Conservation (phyloP, 495 filamentous ascomycete genomes). For the Trichoderma parareesei region DNA sequence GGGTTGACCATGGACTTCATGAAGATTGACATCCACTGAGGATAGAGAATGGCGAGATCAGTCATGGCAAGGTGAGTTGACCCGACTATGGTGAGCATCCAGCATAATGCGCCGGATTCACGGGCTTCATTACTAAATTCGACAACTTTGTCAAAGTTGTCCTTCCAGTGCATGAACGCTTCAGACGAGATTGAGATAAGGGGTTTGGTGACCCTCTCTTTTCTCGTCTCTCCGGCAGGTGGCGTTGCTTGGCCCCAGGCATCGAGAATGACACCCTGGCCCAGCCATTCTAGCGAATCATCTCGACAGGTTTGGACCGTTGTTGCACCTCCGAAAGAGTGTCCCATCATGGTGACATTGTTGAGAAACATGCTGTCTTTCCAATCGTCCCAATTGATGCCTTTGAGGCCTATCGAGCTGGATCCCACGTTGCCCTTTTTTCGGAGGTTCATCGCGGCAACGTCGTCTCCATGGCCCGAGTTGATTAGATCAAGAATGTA, state of each 20-base stretch:
- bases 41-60: slow-evolving; percentile 54
- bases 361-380: slow-evolving; percentile 36
- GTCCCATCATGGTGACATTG: slow-evolving; percentile 52
- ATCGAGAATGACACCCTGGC: slow-evolving; percentile 53
- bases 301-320: slow-evolving; percentile 49
- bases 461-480: slow-evolving; percentile 29
- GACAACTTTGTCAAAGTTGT: slow-evolving; percentile 45
- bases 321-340: slow-evolving; percentile 59
- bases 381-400: slow-evolving; percentile 33
- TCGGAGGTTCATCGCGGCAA: slow-evolving; percentile 39
- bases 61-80: slow-evolving; percentile 50
- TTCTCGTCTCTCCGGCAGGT: slow-evolving; percentile 22
- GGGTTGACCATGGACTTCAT: slow-evolving; percentile 52
- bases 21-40: slow-evolving; percentile 41
- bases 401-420: slow-evolving; percentile 35
- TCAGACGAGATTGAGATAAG: slow-evolving; percentile 52
- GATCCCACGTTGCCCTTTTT: slow-evolving; percentile 42
- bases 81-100: slow-evolving; percentile 52
- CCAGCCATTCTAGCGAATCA: slow-evolving; percentile 41
- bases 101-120: slow-evolving; percentile 37
- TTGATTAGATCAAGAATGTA: slow-evolving; percentile 48
- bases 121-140: slow-evolving; percentile 43
- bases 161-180: slow-evolving; percentile 54
- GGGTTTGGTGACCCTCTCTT: slow-evolving; percentile 38
- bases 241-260: slow-evolving; percentile 44